Evolutionary conservation across 129 eudicot species (phyloP).

Genomic region (Flaveria ramosissima): DNA sequence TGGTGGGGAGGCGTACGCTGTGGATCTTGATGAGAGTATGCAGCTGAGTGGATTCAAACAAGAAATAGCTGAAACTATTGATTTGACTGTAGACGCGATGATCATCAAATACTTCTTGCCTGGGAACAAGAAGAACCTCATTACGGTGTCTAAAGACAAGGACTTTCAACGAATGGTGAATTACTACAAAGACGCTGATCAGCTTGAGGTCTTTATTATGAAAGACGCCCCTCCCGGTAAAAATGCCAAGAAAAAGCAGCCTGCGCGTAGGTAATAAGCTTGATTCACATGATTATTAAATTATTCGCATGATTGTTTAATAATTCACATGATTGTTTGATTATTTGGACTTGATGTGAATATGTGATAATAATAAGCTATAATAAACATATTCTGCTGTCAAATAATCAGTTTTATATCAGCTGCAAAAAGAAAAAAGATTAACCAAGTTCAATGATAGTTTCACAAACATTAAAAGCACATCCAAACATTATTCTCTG

Average conservation of each 20-base stretch:
- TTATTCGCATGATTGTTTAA: not conserved
- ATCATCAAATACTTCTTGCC: conserved; percentile 48
- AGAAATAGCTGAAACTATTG: conserved; percentile 51
- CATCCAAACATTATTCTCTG: not conserved
- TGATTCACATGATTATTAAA: not conserved
- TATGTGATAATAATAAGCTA: not conserved
- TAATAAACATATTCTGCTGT: not conserved
- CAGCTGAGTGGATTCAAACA: conserved; percentile 43
- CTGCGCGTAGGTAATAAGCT: conserved; percentile 41
- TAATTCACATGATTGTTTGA: not conserved
- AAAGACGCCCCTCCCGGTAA: conserved; percentile 42
- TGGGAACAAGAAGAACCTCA: conserved; percentile 48
- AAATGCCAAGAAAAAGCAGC: conserved; percentile 44
- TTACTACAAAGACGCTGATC: conserved; percentile 46
- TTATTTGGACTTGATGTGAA: not conserved
- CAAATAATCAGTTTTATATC: not conserved
- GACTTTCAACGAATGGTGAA: conserved; percentile 54
- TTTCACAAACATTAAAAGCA: no score
- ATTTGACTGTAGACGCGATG: conserved; percentile 45
- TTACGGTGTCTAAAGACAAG: conserved; percentile 49
- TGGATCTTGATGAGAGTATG: conserved; percentile 46
- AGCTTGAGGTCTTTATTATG: conserved; percentile 47
- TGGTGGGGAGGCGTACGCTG: conserved; percentile 54
- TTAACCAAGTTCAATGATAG: not conserved
- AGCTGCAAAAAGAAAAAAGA: not conserved